Evolutionary conservation across 495 filamentous ascomycete species (phyloP), one percentile per base, ranked within the genome.

Genomic region (Tetracladium setigerum): DNA sequence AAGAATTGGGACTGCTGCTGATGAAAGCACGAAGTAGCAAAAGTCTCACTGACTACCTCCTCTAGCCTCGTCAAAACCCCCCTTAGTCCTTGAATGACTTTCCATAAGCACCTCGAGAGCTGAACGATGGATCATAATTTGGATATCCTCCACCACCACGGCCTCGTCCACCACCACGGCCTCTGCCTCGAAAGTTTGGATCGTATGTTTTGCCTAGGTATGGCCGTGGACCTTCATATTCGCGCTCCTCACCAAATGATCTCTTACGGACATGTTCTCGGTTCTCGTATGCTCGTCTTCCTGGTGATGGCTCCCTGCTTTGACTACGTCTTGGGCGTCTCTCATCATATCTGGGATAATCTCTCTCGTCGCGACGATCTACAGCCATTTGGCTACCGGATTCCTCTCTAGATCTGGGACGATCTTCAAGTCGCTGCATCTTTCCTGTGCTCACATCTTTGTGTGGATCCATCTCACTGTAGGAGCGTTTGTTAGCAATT

Each of bases 21-120:
- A 48, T 12, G 51, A 38, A 15, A 41, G 35, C 17, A 38, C 17
- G 47, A 1, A 40, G 30, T 16, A 39, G 27, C 38, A 38, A 38
- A 14, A 14, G 31, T 22, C 38, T 55, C 17, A 63, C 59, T 43
- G 50, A 66, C 63, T 51, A 46, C 54, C 63, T 53, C 46, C 49
- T 7, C 42, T 46, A 18, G 52, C 57, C 38, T 53, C 41, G 12
- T 47, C 34, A 13, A 57, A 56, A 1, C 38, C 38, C 27, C 7
- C 30, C 52, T 4, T 53, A 35, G 41, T 50, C 41, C n/a, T 50
- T 52, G 24, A 42, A 54, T 14, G 50, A 41, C 19, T 40, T 55
- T 24, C 44, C 41, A 37, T 37, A 36, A 40, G 47, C 24, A 27
- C 41, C 44, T 32, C 19, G 49, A 1, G 37, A 43, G 17, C 45